These are phyloP conservation scores for Saccharomycopsis phalli DNA, from an alignment of 1,139 yeast genomes.

Conservation along the genomic window DNA sequence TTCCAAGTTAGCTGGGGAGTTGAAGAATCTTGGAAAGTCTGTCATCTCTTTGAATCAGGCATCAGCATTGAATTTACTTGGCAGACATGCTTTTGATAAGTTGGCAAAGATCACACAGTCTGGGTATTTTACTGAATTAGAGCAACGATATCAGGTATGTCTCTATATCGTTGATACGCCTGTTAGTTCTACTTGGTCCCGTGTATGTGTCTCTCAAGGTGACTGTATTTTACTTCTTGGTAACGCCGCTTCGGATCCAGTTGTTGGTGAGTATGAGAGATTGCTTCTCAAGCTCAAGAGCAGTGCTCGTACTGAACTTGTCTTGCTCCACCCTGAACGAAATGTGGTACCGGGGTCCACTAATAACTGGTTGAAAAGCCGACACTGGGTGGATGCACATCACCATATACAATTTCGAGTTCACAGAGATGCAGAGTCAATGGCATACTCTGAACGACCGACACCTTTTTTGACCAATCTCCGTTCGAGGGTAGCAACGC, in stretches of 20 bases:
- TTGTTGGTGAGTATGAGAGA: slow-evolving; percentile 79
- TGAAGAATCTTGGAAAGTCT: slow-evolving; percentile 61
- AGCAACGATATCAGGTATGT: slow-evolving; percentile 79
- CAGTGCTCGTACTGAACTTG: slow-evolving; percentile 81
- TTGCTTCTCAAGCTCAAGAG: slow-evolving; percentile 67
- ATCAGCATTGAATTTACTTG: slow-evolving; percentile 68
- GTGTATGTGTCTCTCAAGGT: slow-evolving; percentile 88
- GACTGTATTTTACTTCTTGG: slow-evolving; percentile 76
- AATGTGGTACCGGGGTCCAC: slow-evolving; percentile 82
- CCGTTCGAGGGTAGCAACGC: slow-evolving; percentile 23
- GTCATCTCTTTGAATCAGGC: slow-evolving; percentile 80
- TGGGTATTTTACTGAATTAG: slow-evolving; percentile 85
- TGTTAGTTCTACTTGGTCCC: slow-evolving; percentile 81
- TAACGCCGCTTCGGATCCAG: slow-evolving; percentile 57
- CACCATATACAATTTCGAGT: slow-evolving; percentile 63
- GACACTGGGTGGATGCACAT: slow-evolving; percentile 89
- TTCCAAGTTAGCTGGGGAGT: slow-evolving; percentile 55
- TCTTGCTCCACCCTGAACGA: slow-evolving; percentile 75
- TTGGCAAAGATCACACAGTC: slow-evolving; percentile 76
- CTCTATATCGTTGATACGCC: slow-evolving; percentile 85
- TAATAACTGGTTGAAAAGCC: slow-evolving; percentile 68
- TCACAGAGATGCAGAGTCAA: slow-evolving; percentile 13
- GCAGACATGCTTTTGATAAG: slow-evolving; percentile 89
- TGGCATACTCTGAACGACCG: neutral
- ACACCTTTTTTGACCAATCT: slow-evolving; percentile 6